Evolutionary conservation across 2,329 filamentous ascomycete species (phyloP).

Genomic region (Rachicladosporium sp.): DNA sequence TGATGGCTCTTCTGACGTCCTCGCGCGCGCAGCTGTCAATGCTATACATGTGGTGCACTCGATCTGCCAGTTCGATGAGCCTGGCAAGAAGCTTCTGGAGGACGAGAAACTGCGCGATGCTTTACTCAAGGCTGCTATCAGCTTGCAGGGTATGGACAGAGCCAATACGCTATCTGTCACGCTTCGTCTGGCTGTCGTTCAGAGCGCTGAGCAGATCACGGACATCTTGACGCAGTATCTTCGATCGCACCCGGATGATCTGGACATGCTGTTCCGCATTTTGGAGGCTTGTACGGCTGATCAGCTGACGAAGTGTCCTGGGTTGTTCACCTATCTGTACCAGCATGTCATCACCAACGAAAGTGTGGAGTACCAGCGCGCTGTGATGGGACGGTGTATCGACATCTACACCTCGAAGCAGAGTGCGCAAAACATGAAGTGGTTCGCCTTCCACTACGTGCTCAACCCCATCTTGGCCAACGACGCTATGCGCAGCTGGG

Average conservation of each 20-base stretch:
- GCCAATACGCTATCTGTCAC: slow-evolving; percentile 55
- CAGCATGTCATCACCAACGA: slow-evolving; percentile 69
- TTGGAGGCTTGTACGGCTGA: slow-evolving; percentile 75
- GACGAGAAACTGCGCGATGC: slow-evolving; percentile 46
- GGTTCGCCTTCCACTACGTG: slow-evolving; percentile 80
- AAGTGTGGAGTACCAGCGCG: slow-evolving; percentile 75
- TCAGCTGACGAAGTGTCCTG: slow-evolving; percentile 65
- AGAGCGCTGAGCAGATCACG: slow-evolving; percentile 81
- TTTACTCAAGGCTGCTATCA: slow-evolving; percentile 55
- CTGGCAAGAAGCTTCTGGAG: slow-evolving; percentile 52
- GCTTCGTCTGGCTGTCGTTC: slow-evolving; percentile 73
- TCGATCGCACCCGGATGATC: slow-evolving; percentile 47
- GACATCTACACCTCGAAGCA: slow-evolving; percentile 72
- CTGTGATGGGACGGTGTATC: slow-evolving; percentile 70
- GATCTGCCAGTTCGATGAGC: slow-evolving; percentile 53
- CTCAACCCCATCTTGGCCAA: slow-evolving; percentile 94
- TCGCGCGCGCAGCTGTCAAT: slow-evolving; percentile 63
- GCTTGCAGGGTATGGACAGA: slow-evolving; percentile 63
- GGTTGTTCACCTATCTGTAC: slow-evolving; percentile 74
- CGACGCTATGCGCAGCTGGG: slow-evolving; percentile 82
- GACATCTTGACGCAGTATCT: slow-evolving; percentile 72
- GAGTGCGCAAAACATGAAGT: slow-evolving; percentile 79
- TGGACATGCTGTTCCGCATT: slow-evolving; percentile 72
- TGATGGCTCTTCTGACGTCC: slow-evolving; percentile 51
- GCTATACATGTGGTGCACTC: slow-evolving; percentile 76